A percentile compares a stretch with the other conserved stretches of the same genome.
Conservation (phyloP, 495 filamentous ascomycete genomes). For the Hyaloscypha variabilis region DNA sequence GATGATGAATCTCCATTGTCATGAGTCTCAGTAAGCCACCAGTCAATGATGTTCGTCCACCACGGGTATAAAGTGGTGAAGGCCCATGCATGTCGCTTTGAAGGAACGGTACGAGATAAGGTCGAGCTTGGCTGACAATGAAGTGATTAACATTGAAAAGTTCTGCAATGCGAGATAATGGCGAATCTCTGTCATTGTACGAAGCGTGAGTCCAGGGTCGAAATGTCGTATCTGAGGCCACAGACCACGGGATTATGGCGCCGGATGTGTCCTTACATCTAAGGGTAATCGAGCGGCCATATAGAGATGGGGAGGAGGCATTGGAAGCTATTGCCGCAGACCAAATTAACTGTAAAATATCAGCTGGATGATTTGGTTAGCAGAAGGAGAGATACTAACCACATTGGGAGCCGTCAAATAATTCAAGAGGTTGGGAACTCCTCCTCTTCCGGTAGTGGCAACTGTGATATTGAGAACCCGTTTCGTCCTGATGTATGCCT, state of each 20-base stretch:
- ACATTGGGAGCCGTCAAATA: slow-evolving; percentile 95
- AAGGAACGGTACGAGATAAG: slow-evolving; percentile 84
- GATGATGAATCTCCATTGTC: slow-evolving; percentile 78
- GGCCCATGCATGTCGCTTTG: slow-evolving; percentile 79
- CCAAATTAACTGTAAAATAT: slow-evolving; percentile 71
- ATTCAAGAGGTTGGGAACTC: slow-evolving; percentile 84
- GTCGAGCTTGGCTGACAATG: slow-evolving; percentile 77
- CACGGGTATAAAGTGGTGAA: slow-evolving; percentile 58
- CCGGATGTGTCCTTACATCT: slow-evolving; percentile 84
- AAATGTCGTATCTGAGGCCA: slow-evolving; percentile 67
- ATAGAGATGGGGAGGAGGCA: slow-evolving; percentile 68
- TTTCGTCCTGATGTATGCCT: slow-evolving; percentile 85
- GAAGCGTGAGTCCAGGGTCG: slow-evolving; percentile 67
- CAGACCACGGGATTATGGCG: slow-evolving; percentile 77
- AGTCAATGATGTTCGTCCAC: slow-evolving; percentile 56
- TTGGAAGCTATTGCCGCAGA: slow-evolving; percentile 93
- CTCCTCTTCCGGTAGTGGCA: slow-evolving; percentile 69
- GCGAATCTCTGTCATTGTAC: slow-evolving; percentile 77
- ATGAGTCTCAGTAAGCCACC: slow-evolving; percentile 69
- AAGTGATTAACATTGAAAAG: slow-evolving; percentile 95
- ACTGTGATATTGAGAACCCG: slow-evolving; percentile 92
- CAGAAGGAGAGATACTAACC: slow-evolving; percentile 51
- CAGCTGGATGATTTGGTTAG: not conserved
- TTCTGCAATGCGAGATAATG: slow-evolving; percentile 80
- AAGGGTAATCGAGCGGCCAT: slow-evolving; percentile 64